Evolutionary conservation across 208 protist species (phyloP).

Genomic region (Vickermania ingenoplastis): DNA sequence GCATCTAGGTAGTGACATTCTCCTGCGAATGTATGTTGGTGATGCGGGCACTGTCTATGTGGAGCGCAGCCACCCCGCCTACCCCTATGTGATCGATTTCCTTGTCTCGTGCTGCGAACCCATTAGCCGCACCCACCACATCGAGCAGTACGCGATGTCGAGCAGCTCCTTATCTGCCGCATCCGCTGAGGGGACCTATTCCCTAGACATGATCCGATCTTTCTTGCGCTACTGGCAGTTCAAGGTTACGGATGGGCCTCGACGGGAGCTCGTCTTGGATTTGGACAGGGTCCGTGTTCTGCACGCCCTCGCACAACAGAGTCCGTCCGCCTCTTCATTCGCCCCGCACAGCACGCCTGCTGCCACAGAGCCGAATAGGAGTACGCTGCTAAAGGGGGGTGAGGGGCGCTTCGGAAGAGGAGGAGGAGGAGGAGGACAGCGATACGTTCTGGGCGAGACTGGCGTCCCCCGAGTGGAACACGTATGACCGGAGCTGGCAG

Average conservation of each 20-base stretch:
- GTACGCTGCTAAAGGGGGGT: too few relatives aligned
- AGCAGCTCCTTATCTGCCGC: slow-evolving; percentile 73
- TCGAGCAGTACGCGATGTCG: slow-evolving; percentile 78
- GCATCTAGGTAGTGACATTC: too few relatives aligned
- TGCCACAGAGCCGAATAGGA: too few relatives aligned
- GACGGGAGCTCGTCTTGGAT: slow-evolving; percentile 50
- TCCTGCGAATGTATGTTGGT: slow-evolving; percentile 35
- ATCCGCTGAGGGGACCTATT: slow-evolving; percentile 79
- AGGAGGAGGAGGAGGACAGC: too few relatives aligned
- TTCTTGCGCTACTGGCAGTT: slow-evolving; percentile 73
- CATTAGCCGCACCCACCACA: slow-evolving; percentile 68
- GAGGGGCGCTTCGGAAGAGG: too few relatives aligned
- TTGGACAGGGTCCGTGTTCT: slow-evolving; percentile 33
- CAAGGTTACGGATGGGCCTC: slow-evolving; percentile 11
- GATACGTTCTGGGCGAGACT: too few relatives aligned
- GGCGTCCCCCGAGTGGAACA: too few relatives aligned
- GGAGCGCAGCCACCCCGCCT: slow-evolving; percentile 60
- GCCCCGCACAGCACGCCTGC: too few relatives aligned
- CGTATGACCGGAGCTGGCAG: too few relatives aligned
- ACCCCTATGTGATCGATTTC: slow-evolving; percentile 68
- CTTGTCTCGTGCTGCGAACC: slow-evolving; percentile 84
- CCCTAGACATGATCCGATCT: slow-evolving; percentile 67
- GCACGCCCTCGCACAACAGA: neutral
- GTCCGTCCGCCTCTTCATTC: too few relatives aligned
- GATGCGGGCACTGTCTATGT: slow-evolving; percentile 60